These are phyloP conservation scores for Zymoseptoria ardabiliae DNA, from an alignment of 2,329 filamentous ascomycete genomes.

Conservation along the genomic window DNA sequence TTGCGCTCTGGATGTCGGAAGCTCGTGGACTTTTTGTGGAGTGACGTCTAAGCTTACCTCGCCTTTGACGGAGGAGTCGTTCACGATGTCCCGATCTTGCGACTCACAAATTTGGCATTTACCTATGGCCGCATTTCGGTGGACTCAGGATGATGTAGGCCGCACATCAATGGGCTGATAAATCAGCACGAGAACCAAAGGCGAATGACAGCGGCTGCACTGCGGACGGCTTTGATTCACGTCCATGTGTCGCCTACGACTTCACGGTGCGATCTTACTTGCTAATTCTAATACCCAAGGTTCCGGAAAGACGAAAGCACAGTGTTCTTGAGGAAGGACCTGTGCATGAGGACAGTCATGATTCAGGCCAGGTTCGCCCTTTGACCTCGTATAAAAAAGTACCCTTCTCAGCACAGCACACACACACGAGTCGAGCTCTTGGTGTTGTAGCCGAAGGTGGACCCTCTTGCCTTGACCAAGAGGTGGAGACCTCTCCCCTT, in stretches of 20 bases:
- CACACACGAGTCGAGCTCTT: conserved; percentile 6
- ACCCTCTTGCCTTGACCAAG: not conserved
- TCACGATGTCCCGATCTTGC: no score
- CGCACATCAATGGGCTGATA: not conserved
- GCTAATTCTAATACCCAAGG: not conserved
- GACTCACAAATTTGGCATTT: not conserved
- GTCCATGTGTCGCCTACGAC: not conserved
- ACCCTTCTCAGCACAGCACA: not conserved
- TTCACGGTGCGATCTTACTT: not conserved
- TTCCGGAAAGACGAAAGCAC: not conserved
- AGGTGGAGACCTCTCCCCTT: not conserved
- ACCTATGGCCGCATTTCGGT: not conserved
- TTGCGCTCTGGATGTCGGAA: not conserved
- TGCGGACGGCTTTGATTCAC: not conserved
- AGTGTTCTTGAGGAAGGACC: not conserved
- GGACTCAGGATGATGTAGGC: not conserved
- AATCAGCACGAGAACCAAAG: not conserved
- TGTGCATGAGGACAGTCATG: not conserved
- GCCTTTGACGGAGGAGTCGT: not conserved
- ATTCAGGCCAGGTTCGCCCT: not conserved
- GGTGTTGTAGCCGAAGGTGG: conserved; percentile 1
- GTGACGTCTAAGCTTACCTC: not conserved
- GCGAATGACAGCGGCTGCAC: not conserved
- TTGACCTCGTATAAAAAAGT: not conserved
- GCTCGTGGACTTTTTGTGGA: not conserved